Percentiles rank a stretch among this genome's conserved stretches.
These are phyloP conservation scores for Fusarium napiforme DNA, from an alignment of 2,329 filamentous ascomycete genomes.

Conservation along the genomic window DNA sequence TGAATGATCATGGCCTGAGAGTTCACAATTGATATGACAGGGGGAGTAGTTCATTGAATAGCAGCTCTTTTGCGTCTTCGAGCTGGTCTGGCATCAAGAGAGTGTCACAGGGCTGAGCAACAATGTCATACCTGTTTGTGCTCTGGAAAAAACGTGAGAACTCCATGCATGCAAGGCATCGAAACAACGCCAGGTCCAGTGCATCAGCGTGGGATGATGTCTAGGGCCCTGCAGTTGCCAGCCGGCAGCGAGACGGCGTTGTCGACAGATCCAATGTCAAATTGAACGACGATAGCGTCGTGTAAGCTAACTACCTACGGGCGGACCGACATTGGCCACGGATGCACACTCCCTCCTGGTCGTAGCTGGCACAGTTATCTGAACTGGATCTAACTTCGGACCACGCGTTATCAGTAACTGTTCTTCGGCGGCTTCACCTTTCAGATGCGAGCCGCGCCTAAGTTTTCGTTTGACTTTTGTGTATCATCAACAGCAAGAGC, in stretches of 20 bases:
- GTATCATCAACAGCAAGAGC: background rate
- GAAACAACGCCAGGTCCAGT: constrained; percentile 13
- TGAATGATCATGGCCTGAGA: constrained; percentile 1
- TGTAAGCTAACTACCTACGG: background rate
- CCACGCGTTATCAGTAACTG: constrained; percentile 7
- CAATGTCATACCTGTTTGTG: background rate
- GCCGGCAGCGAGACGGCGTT: background rate
- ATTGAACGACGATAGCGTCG: constrained; percentile 25
- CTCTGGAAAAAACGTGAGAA: background rate
- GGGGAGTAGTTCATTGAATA: constrained; percentile 7
- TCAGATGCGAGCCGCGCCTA: constrained; percentile 7
- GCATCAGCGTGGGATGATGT: constrained; percentile 1
- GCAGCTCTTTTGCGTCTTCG: constrained; percentile 11
- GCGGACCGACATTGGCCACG: constrained; percentile 9
- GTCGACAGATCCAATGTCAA: constrained; percentile 28
- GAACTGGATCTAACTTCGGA: constrained; percentile 18
- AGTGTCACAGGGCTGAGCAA: background rate
- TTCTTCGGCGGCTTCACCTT: background rate
- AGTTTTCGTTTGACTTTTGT: constrained; percentile 11
- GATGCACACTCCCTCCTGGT: constrained; percentile 41
- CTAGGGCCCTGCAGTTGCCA: constrained; percentile 17
- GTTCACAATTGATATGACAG: background rate
- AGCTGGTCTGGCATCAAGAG: background rate
- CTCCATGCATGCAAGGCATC: constrained; percentile 16
- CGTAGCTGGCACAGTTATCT: constrained; percentile 1